phyloP scores from a whole-genome alignment of 176 grass and related monocot species.

The Bromus sterilis region DNA sequence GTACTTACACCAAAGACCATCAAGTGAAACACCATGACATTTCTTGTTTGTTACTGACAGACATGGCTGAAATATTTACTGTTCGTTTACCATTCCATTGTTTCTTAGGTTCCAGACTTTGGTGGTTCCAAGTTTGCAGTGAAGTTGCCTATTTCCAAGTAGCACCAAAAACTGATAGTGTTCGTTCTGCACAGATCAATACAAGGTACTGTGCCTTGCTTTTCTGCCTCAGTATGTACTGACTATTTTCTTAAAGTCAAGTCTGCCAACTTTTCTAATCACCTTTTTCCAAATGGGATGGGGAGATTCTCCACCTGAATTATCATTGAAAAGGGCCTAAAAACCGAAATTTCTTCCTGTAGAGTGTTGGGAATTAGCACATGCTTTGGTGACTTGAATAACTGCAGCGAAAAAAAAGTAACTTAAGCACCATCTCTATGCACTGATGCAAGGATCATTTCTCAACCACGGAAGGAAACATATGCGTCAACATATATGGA shows the following conservation, averaged over 20 bases:
- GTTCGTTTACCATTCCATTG: not conserved
- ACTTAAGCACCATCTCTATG: too few species aligned
- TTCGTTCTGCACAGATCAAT: slow-evolving; percentile 72
- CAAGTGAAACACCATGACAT: not conserved
- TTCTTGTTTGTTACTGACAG: not conserved
- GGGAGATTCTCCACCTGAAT: not conserved
- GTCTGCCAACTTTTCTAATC: too few species aligned
- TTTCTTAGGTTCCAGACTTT: slow-evolving; percentile 64
- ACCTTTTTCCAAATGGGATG: too few species aligned
- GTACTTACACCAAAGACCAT: not conserved
- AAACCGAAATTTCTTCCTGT: not conserved
- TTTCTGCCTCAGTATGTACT: not conserved
- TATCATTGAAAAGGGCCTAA: not conserved
- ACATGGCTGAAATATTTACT: slow-evolving; percentile 19
- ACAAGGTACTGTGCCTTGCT: slow-evolving; percentile 32
- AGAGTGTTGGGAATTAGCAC: too few species aligned
- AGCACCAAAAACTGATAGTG: slow-evolving; percentile 68
- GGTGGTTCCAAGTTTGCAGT: slow-evolving; percentile 99
- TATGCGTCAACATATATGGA: too few species aligned
- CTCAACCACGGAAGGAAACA: too few species aligned
- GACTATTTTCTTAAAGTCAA: too few species aligned
- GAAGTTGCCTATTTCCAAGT: slow-evolving; percentile 98
- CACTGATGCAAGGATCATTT: too few species aligned
- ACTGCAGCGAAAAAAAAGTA: too few species aligned
- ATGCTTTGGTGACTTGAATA: too few species aligned